These are phyloP conservation scores for Circinella umbellata DNA, from an alignment of 371 early-diverging fungal species.

Conservation along the genomic window DNA sequence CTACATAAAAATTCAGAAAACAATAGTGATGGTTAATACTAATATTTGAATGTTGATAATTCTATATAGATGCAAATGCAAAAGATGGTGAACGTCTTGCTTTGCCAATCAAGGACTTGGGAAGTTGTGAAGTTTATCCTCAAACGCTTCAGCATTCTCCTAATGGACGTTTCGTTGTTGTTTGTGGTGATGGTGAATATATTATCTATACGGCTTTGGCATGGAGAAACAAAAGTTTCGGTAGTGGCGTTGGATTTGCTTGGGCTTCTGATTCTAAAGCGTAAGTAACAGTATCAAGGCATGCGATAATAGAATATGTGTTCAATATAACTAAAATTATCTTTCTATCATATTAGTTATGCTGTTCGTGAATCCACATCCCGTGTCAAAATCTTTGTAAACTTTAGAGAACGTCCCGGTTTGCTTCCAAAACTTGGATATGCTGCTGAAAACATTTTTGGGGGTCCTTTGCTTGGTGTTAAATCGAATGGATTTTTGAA, in stretches of 20 bases:
- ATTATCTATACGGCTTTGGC: slow-evolving; percentile 99
- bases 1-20: background rate
- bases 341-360: slow-evolving; percentile 50
- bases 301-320: background rate
- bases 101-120: slow-evolving; percentile 91
- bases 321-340: too few species aligned
- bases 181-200: slow-evolving; percentile 98
- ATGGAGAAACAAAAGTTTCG: slow-evolving; percentile 99
- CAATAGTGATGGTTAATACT: background rate
- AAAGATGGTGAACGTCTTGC: slow-evolving; percentile 93
- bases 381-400: slow-evolving; percentile 87
- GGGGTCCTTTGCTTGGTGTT: slow-evolving; percentile 92
- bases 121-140: slow-evolving; percentile 97
- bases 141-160: slow-evolving; percentile 96
- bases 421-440: slow-evolving; percentile 72
- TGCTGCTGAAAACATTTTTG: slow-evolving; percentile 92
- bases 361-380: slow-evolving; percentile 93
- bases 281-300: slow-evolving; percentile 32
- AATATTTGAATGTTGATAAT: background rate
- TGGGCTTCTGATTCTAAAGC: slow-evolving; percentile 96
- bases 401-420: slow-evolving; percentile 87
- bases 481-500: slow-evolving; percentile 83
- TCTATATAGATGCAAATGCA: slow-evolving; percentile 61
- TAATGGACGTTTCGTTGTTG: slow-evolving; percentile 97
- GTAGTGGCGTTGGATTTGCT: slow-evolving; percentile 93